These are phyloP conservation scores for Aspergillus phoenicis DNA, from an alignment of 2,329 filamentous ascomycete species.

Conservation along the genomic window DNA sequence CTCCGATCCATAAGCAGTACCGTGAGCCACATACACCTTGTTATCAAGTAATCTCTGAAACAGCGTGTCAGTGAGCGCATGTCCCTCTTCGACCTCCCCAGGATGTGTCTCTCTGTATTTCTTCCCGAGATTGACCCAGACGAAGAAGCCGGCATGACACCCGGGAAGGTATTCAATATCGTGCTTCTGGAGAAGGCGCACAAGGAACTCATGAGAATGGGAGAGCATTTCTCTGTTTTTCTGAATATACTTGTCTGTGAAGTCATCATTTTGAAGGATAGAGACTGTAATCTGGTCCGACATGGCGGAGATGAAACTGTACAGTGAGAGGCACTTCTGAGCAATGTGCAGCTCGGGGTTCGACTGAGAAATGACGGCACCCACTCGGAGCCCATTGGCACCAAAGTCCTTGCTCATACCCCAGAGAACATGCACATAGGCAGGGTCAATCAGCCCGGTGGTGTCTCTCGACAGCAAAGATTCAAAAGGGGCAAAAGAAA, in stretches of 20 bases:
- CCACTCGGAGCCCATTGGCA: slow-evolving; percentile 58
- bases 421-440: slow-evolving; percentile 55
- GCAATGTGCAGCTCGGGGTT: slow-evolving; percentile 46
- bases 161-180: background rate
- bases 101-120: too few species aligned
- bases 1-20: too few species aligned
- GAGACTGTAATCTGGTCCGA: slow-evolving; percentile 42
- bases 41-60: too few species aligned
- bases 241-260: slow-evolving; percentile 49
- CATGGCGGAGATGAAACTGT: slow-evolving; percentile 52
- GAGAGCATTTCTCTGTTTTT: slow-evolving; percentile 37
- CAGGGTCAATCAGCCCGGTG: slow-evolving; percentile 49
- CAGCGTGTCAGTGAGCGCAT: too few species aligned
- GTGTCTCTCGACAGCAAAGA: slow-evolving; percentile 52
- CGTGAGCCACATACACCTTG: too few species aligned
- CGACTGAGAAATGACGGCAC: slow-evolving; percentile 53
- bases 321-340: slow-evolving; percentile 45
- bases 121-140: background rate
- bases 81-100: too few species aligned
- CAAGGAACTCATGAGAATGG: background rate
- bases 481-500: slow-evolving; percentile 40
- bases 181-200: background rate
- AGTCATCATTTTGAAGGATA: slow-evolving; percentile 49
- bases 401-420: slow-evolving; percentile 58
- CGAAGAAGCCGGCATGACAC: background rate